Evolutionary conservation across 208 protist genomes (phyloP).

Genomic region (Acanthamoeba lugdunensis): DNA sequence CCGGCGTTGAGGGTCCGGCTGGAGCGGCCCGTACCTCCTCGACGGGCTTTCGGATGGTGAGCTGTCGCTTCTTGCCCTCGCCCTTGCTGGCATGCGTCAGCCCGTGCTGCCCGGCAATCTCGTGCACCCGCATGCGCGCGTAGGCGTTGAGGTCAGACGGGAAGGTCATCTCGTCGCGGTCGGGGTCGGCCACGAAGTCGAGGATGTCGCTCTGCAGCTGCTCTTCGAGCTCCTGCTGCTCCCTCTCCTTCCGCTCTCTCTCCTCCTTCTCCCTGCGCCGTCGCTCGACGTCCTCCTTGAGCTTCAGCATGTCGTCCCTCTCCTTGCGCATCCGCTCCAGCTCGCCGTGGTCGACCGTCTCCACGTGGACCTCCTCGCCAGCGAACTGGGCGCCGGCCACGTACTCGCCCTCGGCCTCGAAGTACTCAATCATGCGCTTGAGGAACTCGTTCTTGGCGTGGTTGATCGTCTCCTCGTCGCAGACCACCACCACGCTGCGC

Average conservation of each 20-base stretch:
- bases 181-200: not conserved
- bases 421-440: conserved; percentile 79
- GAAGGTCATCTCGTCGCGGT: conserved; percentile 9
- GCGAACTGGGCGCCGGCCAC: conserved; percentile 9
- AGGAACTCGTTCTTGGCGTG: conserved; percentile 75
- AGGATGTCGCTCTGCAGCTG: not conserved
- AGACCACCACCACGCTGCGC: conserved; percentile 77
- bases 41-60: conserved; percentile 25
- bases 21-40: not conserved
- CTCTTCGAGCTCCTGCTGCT: not conserved
- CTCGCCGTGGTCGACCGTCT: not conserved
- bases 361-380: not conserved
- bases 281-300: conserved; percentile 32
- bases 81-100: conserved; percentile 29
- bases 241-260: not conserved
- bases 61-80: not conserved
- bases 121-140: conserved; percentile 28
- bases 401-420: conserved; percentile 71
- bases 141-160: not conserved
- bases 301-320: conserved; percentile 1
- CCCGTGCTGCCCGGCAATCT: conserved; percentile 33
- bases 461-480: conserved; percentile 77
- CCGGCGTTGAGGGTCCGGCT: not conserved
- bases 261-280: conserved; percentile 17
- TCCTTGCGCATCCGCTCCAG: conserved; percentile 34